A percentile compares a stretch with the other conserved stretches of the same genome.
phyloP scores from a whole-genome alignment of 1,284 basidiomycete genomes.

The Trametes versicolor region DNA sequence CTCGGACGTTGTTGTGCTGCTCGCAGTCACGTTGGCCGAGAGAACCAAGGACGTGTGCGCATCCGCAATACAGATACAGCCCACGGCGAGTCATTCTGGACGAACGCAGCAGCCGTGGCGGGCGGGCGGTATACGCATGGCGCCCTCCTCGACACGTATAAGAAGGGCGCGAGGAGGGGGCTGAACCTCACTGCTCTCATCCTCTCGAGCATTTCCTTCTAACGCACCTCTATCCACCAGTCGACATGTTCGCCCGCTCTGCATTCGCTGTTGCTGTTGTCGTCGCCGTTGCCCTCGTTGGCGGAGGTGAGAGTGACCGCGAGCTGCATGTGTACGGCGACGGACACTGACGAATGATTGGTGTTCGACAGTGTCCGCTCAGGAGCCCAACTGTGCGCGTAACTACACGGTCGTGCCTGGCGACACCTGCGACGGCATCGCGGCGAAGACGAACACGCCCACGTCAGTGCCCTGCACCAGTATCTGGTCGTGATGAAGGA shows the following conservation, averaged over 20 bases:
- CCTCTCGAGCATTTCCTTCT: conserved; percentile 15
- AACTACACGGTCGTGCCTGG: conserved; percentile 63
- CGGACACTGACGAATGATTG: not conserved
- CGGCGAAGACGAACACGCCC: conserved; percentile 67
- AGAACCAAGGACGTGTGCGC: not conserved
- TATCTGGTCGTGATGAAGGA: conserved; percentile 40
- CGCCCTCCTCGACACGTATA: conserved; percentile 1
- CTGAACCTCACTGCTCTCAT: conserved; percentile 21
- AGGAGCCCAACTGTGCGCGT: conserved; percentile 61
- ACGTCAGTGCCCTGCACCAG: conserved; percentile 53
- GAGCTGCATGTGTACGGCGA: not conserved
- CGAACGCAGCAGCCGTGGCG: not conserved
- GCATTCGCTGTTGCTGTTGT: conserved; percentile 8
- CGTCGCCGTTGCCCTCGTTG: conserved; percentile 2
- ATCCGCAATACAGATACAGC: not conserved
- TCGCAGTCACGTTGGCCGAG: conserved; percentile 17
- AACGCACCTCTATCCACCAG: not conserved
- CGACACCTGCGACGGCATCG: conserved; percentile 76
- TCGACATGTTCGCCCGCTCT: conserved; percentile 22
- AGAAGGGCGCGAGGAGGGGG: not conserved
- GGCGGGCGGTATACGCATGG: not conserved
- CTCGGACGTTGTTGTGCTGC: not conserved
- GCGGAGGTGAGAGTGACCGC: conserved; percentile 11
- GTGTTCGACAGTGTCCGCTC: conserved; percentile 15
- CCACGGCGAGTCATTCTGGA: conserved; percentile 17